Percentiles rank a stretch among this genome's conserved stretches.
Evolutionary conservation across 2,329 filamentous ascomycete species (phyloP).

Genomic region (Paraphoma sp.): DNA sequence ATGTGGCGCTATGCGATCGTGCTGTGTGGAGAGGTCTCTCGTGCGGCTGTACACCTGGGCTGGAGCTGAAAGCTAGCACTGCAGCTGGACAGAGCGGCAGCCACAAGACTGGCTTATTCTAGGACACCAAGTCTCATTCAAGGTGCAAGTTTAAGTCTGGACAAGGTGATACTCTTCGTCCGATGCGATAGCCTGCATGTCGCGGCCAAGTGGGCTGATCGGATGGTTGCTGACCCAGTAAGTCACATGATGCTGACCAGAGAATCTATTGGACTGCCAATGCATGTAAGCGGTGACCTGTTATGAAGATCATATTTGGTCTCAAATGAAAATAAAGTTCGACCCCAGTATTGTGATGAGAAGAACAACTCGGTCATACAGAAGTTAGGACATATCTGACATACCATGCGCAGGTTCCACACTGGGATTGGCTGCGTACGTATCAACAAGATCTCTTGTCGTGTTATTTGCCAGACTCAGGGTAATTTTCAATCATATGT

Average conservation of each 20-base stretch:
- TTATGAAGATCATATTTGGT: too few relatives aligned
- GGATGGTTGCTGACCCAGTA: constrained; percentile 1
- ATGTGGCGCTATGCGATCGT: not conserved
- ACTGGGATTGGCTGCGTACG: too few relatives aligned
- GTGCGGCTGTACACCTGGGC: not conserved
- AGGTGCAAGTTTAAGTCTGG: too few relatives aligned
- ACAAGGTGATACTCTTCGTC: not conserved
- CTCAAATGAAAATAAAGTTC: not conserved
- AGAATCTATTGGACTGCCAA: not conserved
- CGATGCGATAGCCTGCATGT: not conserved
- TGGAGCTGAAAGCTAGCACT: not conserved
- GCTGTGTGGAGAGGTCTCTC: not conserved
- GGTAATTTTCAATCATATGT: too few relatives aligned
- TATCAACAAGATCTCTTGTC: too few relatives aligned
- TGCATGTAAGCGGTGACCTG: too few relatives aligned
- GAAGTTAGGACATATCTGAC: not conserved
- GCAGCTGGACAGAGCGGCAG: not conserved
- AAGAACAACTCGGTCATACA: not conserved
- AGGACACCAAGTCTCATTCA: too few relatives aligned
- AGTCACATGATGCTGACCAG: not conserved
- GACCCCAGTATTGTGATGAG: too few relatives aligned
- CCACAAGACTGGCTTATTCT: not conserved
- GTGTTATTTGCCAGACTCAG: too few relatives aligned
- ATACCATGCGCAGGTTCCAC: not conserved
- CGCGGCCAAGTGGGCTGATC: not conserved